Conservation (phyloP, 371 early-diverging fungal genomes). For the Mucor mucedo region DNA sequence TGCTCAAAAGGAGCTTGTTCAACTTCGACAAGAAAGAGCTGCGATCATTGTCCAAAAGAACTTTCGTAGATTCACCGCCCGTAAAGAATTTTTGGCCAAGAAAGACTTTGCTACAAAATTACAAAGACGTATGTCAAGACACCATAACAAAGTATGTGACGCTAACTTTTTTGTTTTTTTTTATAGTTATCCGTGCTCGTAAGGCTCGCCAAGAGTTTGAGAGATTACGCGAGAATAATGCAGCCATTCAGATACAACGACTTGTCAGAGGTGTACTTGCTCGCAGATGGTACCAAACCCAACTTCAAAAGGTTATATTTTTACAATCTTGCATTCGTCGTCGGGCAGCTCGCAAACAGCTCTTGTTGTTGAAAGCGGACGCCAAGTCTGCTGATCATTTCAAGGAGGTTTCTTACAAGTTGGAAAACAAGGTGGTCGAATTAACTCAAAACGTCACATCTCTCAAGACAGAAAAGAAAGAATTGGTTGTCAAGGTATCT, state of each 20-base stretch:
- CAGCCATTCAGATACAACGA: slow-evolving; percentile 80
- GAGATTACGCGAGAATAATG: slow-evolving; percentile 54
- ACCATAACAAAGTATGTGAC: not conserved
- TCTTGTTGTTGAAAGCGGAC: slow-evolving; percentile 74
- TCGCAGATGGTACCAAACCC: slow-evolving; percentile 60
- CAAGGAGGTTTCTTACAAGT: slow-evolving; percentile 88
- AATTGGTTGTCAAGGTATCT: slow-evolving; percentile 51
- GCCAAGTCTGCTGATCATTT: slow-evolving; percentile 89
- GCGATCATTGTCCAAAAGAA: slow-evolving; percentile 77
- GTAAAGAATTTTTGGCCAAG: slow-evolving; percentile 55
- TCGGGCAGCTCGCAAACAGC: slow-evolving; percentile 66
- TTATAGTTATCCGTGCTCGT: slow-evolving; percentile 52
- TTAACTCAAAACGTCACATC: slow-evolving; percentile 81
- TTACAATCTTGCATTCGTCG: slow-evolving; percentile 87
- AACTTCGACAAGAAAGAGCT: slow-evolving; percentile 70
- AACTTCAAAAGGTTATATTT: slow-evolving; percentile 63
- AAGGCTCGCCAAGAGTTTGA: slow-evolving; percentile 55
- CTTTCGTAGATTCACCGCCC: slow-evolving; percentile 69
- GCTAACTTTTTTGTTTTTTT: not conserved
- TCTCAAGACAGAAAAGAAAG: slow-evolving; percentile 71
- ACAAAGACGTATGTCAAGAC: slow-evolving; percentile 42
- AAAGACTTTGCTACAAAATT: slow-evolving; percentile 33
- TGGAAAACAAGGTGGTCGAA: slow-evolving; percentile 95
- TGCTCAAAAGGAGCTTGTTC: slow-evolving; percentile 59
- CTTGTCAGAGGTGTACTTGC: slow-evolving; percentile 65